These are phyloP conservation scores for Fulvia fulva DNA, from an alignment of 2,329 filamentous ascomycete species.

Conservation along the genomic window DNA sequence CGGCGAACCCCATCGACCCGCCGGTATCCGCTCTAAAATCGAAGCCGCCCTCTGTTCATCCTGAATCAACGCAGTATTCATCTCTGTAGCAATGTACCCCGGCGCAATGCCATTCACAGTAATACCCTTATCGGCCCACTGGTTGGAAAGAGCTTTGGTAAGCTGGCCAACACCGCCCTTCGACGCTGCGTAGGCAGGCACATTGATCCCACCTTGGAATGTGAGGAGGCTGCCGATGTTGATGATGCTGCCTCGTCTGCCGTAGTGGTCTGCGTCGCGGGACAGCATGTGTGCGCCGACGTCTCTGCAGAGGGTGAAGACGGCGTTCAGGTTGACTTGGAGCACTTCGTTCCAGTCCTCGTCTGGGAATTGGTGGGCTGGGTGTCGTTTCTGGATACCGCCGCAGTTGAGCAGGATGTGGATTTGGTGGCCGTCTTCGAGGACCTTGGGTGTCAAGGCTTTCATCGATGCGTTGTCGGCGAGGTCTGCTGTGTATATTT, in stretches of 20 bases:
- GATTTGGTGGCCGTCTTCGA: slow-evolving; percentile 61
- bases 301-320: slow-evolving; percentile 74
- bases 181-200: slow-evolving; percentile 80
- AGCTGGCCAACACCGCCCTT: slow-evolving; percentile 84
- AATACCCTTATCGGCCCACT: slow-evolving; percentile 76
- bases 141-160: slow-evolving; percentile 80
- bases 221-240: slow-evolving; percentile 78
- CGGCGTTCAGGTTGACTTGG: slow-evolving; percentile 79
- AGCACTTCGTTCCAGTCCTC: slow-evolving; percentile 75
- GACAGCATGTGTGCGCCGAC: slow-evolving; percentile 73
- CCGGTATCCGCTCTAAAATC: slow-evolving; percentile 77
- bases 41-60: slow-evolving; percentile 65
- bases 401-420: slow-evolving; percentile 82
- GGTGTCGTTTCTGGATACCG: slow-evolving; percentile 77
- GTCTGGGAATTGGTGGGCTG: slow-evolving; percentile 70
- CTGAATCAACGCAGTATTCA: slow-evolving; percentile 79
- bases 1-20: slow-evolving; percentile 74
- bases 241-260: slow-evolving; percentile 68
- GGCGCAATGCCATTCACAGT: slow-evolving; percentile 86
- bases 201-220: slow-evolving; percentile 83
- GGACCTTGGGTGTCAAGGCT: slow-evolving; percentile 56
- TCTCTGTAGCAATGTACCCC: slow-evolving; percentile 89
- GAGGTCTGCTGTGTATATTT: slow-evolving; percentile 68
- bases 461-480: slow-evolving; percentile 57
- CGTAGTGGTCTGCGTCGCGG: slow-evolving; percentile 46